A percentile compares a stretch with the other conserved stretches of the same genome.
These are phyloP conservation scores for Arctium lappa DNA, from an alignment of 129 eudicot genomes.

Conservation along the genomic window DNA sequence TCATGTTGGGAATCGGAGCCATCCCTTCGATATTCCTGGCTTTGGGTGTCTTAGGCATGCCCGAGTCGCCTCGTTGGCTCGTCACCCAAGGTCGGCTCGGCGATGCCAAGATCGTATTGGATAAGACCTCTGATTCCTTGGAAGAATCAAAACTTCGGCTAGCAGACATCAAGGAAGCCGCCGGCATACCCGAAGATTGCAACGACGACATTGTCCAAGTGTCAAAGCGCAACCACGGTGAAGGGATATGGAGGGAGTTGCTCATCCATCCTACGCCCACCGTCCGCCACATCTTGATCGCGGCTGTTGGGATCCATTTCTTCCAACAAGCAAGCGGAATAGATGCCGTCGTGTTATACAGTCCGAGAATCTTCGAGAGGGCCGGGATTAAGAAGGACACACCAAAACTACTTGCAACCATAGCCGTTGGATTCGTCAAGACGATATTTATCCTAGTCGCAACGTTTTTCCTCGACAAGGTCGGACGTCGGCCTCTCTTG, in stretches of 20 bases:
- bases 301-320: conserved; percentile 59
- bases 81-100: conserved; percentile 69
- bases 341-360: conserved; percentile 61
- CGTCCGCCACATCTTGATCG: conserved; percentile 50
- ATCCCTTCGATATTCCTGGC: conserved; percentile 51
- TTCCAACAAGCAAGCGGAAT: conserved; percentile 72
- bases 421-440: conserved; percentile 61
- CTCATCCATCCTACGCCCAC: conserved; percentile 57
- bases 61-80: conserved; percentile 86
- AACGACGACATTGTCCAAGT: conserved; percentile 52
- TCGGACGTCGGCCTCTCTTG: conserved; percentile 56
- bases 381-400: conserved; percentile 46
- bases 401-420: conserved; percentile 48
- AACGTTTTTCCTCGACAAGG: conserved; percentile 43
- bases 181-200: conserved; percentile 57
- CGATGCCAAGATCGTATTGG: conserved; percentile 58
- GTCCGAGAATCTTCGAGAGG: conserved; percentile 46
- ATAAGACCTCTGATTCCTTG: conserved; percentile 50
- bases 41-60: conserved; percentile 56
- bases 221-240: conserved; percentile 28
- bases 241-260: conserved; percentile 61
- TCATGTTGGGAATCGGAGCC: conserved; percentile 71
- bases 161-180: conserved; percentile 56
- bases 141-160: conserved; percentile 50
- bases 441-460: conserved; percentile 52